Evolutionary conservation across 2,329 filamentous ascomycete genomes (phyloP).

Genomic region (Fusarium secorum): DNA sequence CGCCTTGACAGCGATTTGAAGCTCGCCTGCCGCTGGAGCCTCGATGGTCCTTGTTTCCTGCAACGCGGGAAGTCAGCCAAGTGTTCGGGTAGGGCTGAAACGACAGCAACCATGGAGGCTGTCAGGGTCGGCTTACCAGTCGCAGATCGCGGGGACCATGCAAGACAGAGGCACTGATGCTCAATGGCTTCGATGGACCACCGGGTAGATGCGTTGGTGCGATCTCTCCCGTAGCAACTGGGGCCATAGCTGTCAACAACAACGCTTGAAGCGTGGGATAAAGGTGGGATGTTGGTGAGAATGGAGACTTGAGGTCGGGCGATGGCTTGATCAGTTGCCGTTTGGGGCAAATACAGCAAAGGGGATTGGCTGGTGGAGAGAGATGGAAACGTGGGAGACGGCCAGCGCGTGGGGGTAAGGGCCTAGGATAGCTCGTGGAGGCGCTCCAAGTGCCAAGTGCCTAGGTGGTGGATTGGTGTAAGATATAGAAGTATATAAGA

Average conservation of each 20-base stretch:
- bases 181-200: constrained; percentile 51
- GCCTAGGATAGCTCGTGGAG: constrained; percentile 38
- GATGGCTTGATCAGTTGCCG: constrained; percentile 46
- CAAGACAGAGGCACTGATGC: constrained; percentile 63
- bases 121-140: constrained; percentile 55
- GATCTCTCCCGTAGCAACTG: constrained; percentile 56
- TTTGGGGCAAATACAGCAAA: constrained; percentile 40
- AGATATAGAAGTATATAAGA: constrained; percentile 19
- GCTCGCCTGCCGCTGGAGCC: constrained; percentile 59
- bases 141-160: constrained; percentile 65
- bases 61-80: constrained; percentile 19
- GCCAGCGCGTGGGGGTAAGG: constrained; percentile 40
- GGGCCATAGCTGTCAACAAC: constrained; percentile 53
- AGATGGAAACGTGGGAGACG: constrained; percentile 39
- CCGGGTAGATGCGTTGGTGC: constrained; percentile 55
- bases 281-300: constrained; percentile 53
- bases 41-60: constrained; percentile 62
- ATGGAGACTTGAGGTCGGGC: constrained; percentile 39
- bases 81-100: constrained; percentile 38
- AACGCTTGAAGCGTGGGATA: constrained; percentile 65
- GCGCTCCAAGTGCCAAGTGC: constrained; percentile 36
- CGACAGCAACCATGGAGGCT: constrained; percentile 2
- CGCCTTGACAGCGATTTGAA: constrained; percentile 70
- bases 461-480: constrained; percentile 17
- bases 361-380: constrained; percentile 43